phyloP scores from a whole-genome alignment of 2,329 filamentous ascomycete genomes.

The Ophidiomyces ophidiicola region DNA sequence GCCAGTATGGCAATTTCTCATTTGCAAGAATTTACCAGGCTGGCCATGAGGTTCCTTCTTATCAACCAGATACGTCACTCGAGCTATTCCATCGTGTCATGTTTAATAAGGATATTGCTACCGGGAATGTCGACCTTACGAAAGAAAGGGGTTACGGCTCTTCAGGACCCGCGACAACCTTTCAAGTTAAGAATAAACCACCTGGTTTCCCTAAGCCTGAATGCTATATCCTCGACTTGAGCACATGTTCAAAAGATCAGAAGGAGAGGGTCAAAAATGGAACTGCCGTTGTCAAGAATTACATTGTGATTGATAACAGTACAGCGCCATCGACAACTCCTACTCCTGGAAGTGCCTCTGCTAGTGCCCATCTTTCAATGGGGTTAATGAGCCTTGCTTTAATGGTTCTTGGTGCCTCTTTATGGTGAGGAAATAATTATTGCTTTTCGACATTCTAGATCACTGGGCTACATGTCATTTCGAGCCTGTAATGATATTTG shows the following conservation, averaged over 20 bases:
- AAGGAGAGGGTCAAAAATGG: conserved; percentile 33
- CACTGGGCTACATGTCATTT: background rate
- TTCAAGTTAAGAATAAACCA: conserved; percentile 36
- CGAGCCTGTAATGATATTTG: background rate
- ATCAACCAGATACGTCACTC: conserved; percentile 44
- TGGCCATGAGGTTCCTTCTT: conserved; percentile 35
- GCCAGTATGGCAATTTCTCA: conserved; percentile 31
- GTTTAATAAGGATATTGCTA: conserved; percentile 43
- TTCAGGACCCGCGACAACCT: conserved; percentile 27
- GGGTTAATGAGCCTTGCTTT: background rate
- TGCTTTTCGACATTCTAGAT: background rate
- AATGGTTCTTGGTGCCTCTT: background rate
- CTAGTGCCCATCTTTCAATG: background rate
- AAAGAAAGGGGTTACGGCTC: conserved; percentile 29
- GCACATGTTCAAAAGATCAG: conserved; percentile 37
- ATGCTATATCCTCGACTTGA: conserved; percentile 34
- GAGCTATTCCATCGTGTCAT: conserved; percentile 44
- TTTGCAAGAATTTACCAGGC: conserved; percentile 31
- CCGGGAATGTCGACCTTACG: conserved; percentile 37
- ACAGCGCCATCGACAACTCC: conserved; percentile 1
- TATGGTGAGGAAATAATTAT: background rate
- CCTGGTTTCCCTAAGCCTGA: conserved; percentile 30
- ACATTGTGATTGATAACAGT: conserved; percentile 30
- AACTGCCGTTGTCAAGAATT: conserved; percentile 37
- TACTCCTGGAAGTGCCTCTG: background rate